Evolutionary conservation across 2,329 filamentous ascomycete species (phyloP), one percentile per base, ranked within the genome.

Genomic region (Aspergillus sojae): DNA sequence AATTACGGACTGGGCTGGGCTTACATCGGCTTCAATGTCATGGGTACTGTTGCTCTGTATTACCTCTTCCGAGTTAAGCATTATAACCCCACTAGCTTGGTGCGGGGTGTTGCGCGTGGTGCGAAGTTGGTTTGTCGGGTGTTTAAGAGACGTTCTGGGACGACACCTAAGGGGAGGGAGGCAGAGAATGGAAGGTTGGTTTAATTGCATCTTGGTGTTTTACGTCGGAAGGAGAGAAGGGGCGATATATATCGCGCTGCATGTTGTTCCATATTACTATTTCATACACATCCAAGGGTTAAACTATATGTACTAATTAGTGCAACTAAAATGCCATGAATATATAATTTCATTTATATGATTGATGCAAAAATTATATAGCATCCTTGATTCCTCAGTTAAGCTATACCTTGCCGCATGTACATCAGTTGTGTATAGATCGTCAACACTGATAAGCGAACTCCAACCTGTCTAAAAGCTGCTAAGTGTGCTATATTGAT

Each of bases 1-100:
- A 90, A 92, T 73, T 89, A 89, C 72, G 89, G 88, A 1, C 76
- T 91, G 30, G 77, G 88, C 58, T 88, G 85, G 80, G 83, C 81
- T 0, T 90, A 86, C 64, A 82, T 88, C 61, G 72, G 81, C 14
- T 86, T 89, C 72, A 89, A 89, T 70, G 74, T 88, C n/a, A 74
- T 75, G 34, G 85, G 80, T 0, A 85, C 86, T 0, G 74, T 89
- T 48, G 73, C 79, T 3, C 71, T 89, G 41, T 89, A 89, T 71
- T 89, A 80, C 66, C 62, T 77, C 60, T 75, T 79, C 66, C 72
- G 78, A 2, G 75, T 80, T 41, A 75, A 71, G 57, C 83, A 82
- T 72, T 85, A 61, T 80, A 75, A 73, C 54, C 72, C 74, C 3
- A 75, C 71, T 1, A 70, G 70, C 3, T 45, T 75, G 55, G 66